Base-by-base conservation (phyloP, 2,329 filamentous ascomycete species). In the Fusarium brachygibbosum region DNA sequence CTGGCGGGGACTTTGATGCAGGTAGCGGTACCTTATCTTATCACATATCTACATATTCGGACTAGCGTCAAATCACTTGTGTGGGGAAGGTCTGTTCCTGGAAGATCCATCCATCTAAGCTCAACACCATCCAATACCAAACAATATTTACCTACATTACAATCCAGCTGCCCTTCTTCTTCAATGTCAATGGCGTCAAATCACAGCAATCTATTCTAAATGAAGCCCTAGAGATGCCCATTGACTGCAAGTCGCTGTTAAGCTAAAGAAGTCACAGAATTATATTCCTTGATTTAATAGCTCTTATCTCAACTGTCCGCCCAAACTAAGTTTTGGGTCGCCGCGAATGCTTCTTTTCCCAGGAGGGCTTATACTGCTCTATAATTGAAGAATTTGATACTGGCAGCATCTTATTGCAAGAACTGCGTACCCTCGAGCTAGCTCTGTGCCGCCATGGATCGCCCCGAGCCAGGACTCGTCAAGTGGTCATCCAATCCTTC, bases 401-500 rank as follows among this genome's bases (percentile, higher is more conserved):
- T 45, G 12, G 8, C 38, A 3, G 11, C 17, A n/a, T 19, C 44
- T 52, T 21, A 23, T 34, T 37, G 17, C 25, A 19, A 42, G 29
- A 44, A 16, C 37, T 34, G 16, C 42, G 23, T 40, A 6, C 25
- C 32, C 7, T 37, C 44, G 55, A 40, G 52, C 28, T 53, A 46
- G 59, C 21, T 44, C 50, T 42, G 45, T 32, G 59, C 72, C 44
- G 78, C 70, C 56, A 86, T 88, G 85, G 87, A 89, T 70, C 84
- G 87, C 46, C 86, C 86, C 3, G 87, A 89, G 70, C 85, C 86
- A 13, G 89, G 89, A 28, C 83, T 91, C 59, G 85, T 91, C 74
- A 88, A 88, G 74, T 91, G 89, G 89, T 90, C 88, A 23, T 86
- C 88, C 50, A 88, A 87, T 66, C 81, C 86, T 19, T 79, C 80